Evolutionary conservation across 331 rosid genomes (phyloP).

Genomic region (Malus hybrid): DNA sequence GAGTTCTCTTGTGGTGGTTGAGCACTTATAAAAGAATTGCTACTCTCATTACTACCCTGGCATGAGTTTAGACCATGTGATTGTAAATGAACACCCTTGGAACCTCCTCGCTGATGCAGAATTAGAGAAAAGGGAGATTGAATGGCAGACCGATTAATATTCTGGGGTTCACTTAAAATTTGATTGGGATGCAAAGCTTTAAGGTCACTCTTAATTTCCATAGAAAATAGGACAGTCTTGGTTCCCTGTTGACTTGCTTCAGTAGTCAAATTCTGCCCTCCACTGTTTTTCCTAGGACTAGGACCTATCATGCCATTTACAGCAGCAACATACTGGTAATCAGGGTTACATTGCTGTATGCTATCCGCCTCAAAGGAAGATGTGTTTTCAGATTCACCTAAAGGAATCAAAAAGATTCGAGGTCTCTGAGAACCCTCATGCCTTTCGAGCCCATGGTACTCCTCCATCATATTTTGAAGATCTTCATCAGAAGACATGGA

Average conservation of each 20-base stretch:
- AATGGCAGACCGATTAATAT: conserved; percentile 13
- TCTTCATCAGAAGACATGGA: conserved; percentile 78
- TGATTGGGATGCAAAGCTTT: conserved; percentile 35
- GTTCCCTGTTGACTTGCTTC: conserved; percentile 41
- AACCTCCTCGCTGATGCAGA: conserved; percentile 28
- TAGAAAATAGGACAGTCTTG: conserved; percentile 13
- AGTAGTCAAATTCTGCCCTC: conserved; percentile 31
- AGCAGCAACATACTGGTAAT: conserved; percentile 65
- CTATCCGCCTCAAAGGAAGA: conserved; percentile 33
- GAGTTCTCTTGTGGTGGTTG: conserved; percentile 30
- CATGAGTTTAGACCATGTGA: conserved; percentile 33
- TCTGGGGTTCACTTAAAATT: conserved; percentile 27
- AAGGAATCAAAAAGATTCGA: conserved; percentile 49
- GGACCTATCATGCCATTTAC: conserved; percentile 56
- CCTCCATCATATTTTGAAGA: conserved; percentile 82
- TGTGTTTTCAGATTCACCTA: conserved; percentile 50
- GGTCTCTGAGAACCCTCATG: conserved; percentile 59
- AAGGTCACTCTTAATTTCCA: conserved; percentile 26
- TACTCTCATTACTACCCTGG: conserved; percentile 38
- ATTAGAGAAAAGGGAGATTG: conserved; percentile 28
- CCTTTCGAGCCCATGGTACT: conserved; percentile 54
- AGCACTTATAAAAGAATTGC: conserved; percentile 28
- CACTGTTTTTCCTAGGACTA: conserved; percentile 27
- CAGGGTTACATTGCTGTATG: conserved; percentile 40
- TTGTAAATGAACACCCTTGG: conserved; percentile 28